Percentiles rank a stretch among this genome's conserved stretches.
These are phyloP conservation scores for Dissophora ornata DNA, from an alignment of 192 early-diverging fungal species.

Conservation along the genomic window DNA sequence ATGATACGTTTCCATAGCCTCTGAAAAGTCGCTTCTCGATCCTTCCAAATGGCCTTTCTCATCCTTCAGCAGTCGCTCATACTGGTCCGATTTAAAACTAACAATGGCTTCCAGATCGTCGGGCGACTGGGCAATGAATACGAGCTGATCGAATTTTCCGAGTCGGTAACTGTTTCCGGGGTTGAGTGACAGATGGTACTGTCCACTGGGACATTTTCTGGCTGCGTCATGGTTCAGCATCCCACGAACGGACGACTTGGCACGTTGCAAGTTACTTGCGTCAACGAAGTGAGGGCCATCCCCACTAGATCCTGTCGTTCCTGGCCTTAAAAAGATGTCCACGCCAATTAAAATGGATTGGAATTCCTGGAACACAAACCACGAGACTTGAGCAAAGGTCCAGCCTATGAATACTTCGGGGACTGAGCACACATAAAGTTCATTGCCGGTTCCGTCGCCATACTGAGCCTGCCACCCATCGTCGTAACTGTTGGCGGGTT, in stretches of 20 bases:
- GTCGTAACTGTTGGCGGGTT: conserved; percentile 63
- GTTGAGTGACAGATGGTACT: conserved; percentile 67
- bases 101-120: conserved; percentile 57
- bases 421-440: conserved; percentile 66
- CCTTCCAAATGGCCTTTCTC: conserved; percentile 16
- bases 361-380: conserved; percentile 54
- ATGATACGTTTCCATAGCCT: conserved; percentile 31
- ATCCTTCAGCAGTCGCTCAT: conserved; percentile 26
- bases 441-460: conserved; percentile 75
- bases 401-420: conserved; percentile 68
- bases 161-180: conserved; percentile 67
- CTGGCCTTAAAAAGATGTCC: conserved; percentile 34
- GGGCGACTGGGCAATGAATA: conserved; percentile 67
- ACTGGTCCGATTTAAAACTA: conserved; percentile 37
- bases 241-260: background rate
- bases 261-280: background rate
- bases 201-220: conserved; percentile 5
- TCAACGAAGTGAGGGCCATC: conserved; percentile 22
- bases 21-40: conserved; percentile 18
- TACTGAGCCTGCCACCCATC: conserved; percentile 77
- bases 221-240: background rate
- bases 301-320: background rate
- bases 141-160: conserved; percentile 56
- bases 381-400: conserved; percentile 69
- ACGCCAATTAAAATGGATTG: conserved; percentile 44